Conservation (phyloP, 495 filamentous ascomycete species). For the Penicillium flavigenum region DNA sequence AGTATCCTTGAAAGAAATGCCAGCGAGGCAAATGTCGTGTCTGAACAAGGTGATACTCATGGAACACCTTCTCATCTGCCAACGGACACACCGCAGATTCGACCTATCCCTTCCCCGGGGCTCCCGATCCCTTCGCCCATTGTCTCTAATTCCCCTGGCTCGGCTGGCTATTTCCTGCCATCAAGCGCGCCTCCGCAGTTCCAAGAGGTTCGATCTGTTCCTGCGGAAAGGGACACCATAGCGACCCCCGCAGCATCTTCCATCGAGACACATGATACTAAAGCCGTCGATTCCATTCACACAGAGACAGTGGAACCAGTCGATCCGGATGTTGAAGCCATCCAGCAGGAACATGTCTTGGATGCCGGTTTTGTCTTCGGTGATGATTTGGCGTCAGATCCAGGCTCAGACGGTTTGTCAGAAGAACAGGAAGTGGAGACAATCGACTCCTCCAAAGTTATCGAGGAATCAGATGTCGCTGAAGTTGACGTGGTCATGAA, state of each 20-base stretch:
- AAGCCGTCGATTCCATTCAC: not conserved
- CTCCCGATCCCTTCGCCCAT: constrained; percentile 50
- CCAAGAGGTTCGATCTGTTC: constrained; percentile 14
- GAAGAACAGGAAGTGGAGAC: not conserved
- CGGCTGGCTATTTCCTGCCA: constrained; percentile 35
- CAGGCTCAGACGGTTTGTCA: not conserved
- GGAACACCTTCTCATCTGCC: constrained; percentile 23
- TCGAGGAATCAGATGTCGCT: not conserved
- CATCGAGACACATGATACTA: not conserved
- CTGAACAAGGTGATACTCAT: constrained; percentile 2
- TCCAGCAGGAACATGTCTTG: not conserved
- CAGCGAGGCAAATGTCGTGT: constrained; percentile 1
- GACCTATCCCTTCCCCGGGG: constrained; percentile 45
- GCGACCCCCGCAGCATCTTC: not conserved
- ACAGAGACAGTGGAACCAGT: not conserved
- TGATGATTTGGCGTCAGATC: not conserved
- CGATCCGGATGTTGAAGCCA: not conserved
- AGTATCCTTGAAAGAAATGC: constrained; percentile 14
- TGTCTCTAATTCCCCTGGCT: constrained; percentile 27
- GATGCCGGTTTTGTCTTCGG: not conserved
- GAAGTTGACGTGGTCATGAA: not conserved
- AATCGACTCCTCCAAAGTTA: not conserved
- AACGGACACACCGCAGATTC: constrained; percentile 45
- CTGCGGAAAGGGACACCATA: not conserved
- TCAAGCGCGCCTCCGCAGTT: constrained; percentile 13